phyloP scores from a whole-genome alignment of 2,329 filamentous ascomycete species.

The Fusarium marasasianum region DNA sequence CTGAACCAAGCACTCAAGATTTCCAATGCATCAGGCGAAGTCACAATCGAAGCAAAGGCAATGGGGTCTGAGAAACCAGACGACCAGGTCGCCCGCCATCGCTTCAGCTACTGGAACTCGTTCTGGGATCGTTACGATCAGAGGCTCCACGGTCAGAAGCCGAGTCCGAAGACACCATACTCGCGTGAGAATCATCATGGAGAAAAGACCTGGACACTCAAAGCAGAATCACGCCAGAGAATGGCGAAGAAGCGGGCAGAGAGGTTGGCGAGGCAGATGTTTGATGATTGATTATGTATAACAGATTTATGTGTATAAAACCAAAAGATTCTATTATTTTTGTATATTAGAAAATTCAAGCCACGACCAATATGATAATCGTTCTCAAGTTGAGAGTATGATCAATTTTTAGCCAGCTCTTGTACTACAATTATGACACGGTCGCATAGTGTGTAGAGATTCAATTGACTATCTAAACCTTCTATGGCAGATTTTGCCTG shows the following conservation, averaged over 20 bases:
- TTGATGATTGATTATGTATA: slow-evolving; percentile 23
- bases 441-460: not conserved
- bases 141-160: not conserved
- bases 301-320: slow-evolving; percentile 21
- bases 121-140: slow-evolving; percentile 44
- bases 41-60: slow-evolving; percentile 7
- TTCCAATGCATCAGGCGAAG: not conserved
- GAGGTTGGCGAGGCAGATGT: not conserved
- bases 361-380: not conserved
- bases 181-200: not conserved
- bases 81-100: slow-evolving; percentile 22
- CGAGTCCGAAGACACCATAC: not conserved
- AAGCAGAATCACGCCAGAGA: not conserved
- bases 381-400: not conserved
- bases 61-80: slow-evolving; percentile 20
- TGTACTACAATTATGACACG: not conserved
- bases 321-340: not conserved
- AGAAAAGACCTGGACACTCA: not conserved
- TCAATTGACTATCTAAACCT: slow-evolving; percentile 19
- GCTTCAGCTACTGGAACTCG: slow-evolving; percentile 36
- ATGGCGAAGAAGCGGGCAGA: not conserved
- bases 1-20: not conserved
- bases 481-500: slow-evolving; percentile 1
- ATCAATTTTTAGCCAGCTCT: not conserved
- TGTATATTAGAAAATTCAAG: slow-evolving; percentile 19